Evolutionary conservation across 306 rosid genomes (phyloP), one percentile per base, ranked within the genome.

Genomic region (Citrullus mucosospermus): DNA sequence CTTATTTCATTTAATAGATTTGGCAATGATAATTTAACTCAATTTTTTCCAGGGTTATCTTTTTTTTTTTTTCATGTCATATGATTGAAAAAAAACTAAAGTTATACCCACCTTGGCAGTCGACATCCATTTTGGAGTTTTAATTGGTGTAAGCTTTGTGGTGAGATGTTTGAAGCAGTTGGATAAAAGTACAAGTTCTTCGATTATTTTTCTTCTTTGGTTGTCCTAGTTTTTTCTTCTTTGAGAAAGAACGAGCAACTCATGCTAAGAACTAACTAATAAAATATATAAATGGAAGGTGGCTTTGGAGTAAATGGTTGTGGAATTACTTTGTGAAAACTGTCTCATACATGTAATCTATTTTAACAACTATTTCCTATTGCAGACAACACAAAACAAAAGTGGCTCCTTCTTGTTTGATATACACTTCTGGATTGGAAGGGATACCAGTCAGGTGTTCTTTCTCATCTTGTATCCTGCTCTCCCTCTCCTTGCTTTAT

Each of bases 381-480:
- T 90, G 85, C 86, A 96, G 98, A 91, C 97, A 69, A 69, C 93
- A 66, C 98, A 91, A 84, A 90, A 86, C 85, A 96, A 84, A 88
- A 92, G 98, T 60, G 93, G 98, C 6, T 75, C 91, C 79, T 90
- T 81, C 83, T 80, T 87, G 6, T 85, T 78, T 81, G 99, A 96
- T 76, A 86, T 96, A 75, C 99, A 96, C 88, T 96, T 92, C 86
- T 96, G 99, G 99, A 80, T 96, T 85, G 99, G 99, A 85, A 92
- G 85, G 85, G 99, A 96, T 85, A 88, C 99, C 63, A 96, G 98
- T 86, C 98, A 96, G 96, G 99, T 92, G 72, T 70, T 80, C 78
- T 78, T 84, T n/a, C 73, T 74, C 46, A 16, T 17, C 79, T 70
- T 60, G 18, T 76, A 41, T 17, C 54, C 62, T 77, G 56, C 67